Conservation (phyloP, 768 basidiomycete genomes). For the Boletales sp. region DNA sequence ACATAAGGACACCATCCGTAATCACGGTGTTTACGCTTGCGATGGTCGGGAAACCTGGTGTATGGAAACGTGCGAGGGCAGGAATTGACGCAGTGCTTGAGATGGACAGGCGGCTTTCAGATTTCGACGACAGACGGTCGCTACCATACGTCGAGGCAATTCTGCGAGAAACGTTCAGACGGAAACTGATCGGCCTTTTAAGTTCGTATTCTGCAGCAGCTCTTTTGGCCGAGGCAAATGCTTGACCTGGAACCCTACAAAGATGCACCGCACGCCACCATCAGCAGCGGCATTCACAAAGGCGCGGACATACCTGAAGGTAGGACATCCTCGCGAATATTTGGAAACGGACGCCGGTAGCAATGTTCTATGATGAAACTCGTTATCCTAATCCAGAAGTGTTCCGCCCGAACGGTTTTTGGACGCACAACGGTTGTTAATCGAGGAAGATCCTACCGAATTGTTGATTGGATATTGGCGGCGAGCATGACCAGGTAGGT, state of each 20-base stretch:
- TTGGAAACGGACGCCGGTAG: too few relatives aligned
- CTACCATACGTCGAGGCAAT: slow-evolving; percentile 10
- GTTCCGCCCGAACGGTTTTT: slow-evolving; percentile 16
- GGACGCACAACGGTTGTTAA: background rate
- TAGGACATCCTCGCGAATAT: slow-evolving; percentile 1
- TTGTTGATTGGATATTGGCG: slow-evolving; percentile 11
- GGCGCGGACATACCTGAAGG: slow-evolving; percentile 52
- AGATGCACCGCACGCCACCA: slow-evolving; percentile 21
- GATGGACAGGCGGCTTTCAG: too few relatives aligned
- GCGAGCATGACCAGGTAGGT: slow-evolving; percentile 2
- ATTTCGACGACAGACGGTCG: slow-evolving; percentile 2
- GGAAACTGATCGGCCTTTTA: slow-evolving; percentile 1
- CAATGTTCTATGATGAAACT: slow-evolving; percentile 4
- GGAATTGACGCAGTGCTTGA: slow-evolving; percentile 6
- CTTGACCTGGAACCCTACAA: too few relatives aligned
- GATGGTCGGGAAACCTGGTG: slow-evolving; percentile 7
- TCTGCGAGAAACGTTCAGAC: slow-evolving; percentile 5
- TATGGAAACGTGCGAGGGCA: slow-evolving; percentile 11
- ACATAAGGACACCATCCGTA: background rate
- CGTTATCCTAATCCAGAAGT: slow-evolving; percentile 9
- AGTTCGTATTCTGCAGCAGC: background rate
- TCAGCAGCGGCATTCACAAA: slow-evolving; percentile 36
- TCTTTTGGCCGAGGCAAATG: too few relatives aligned
- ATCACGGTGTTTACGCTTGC: slow-evolving; percentile 4
- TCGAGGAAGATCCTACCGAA: background rate